Conservation (phyloP, 169 alveolate species). For the Miamiensis avidus region DNA sequence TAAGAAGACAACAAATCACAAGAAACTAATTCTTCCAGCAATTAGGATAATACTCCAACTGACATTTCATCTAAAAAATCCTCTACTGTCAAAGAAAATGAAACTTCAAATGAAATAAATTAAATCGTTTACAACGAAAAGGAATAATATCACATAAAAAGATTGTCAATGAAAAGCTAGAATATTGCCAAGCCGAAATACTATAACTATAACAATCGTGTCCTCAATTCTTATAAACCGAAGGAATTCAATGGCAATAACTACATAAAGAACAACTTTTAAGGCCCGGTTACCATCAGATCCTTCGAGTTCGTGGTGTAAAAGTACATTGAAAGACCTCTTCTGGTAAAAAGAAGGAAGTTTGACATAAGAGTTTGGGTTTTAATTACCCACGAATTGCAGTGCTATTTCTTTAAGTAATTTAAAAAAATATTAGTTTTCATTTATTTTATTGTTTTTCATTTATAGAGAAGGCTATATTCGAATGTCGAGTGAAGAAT, state of each 20-base stretch:
- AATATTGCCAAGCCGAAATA: not conserved
- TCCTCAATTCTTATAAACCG: too few species aligned
- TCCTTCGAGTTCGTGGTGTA: constrained; percentile 47
- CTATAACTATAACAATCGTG: too few species aligned
- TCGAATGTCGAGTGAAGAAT: constrained; percentile 10
- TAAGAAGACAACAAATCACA: not conserved
- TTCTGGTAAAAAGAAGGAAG: constrained; percentile 53
- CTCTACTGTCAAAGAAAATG: too few species aligned
- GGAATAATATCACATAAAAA: not conserved
- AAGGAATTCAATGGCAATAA: not conserved
- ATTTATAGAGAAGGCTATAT: constrained; percentile 19
- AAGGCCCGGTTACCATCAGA: not conserved
- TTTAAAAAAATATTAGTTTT: constrained; percentile 20
- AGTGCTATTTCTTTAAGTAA: constrained; percentile 23
- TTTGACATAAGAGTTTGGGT: constrained; percentile 76
- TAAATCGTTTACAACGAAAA: not conserved
- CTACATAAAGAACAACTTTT: too few species aligned
- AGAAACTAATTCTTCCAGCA: not conserved
- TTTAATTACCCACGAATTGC: constrained; percentile 36
- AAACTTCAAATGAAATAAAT: too few species aligned
- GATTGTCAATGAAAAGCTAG: not conserved
- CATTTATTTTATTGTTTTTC: too few species aligned
- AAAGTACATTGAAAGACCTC: constrained; percentile 78
- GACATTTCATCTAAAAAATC: not conserved
- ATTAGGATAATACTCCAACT: not conserved